Evolutionary conservation across 352 stramenopile genomes (phyloP), one percentile per base, ranked within the genome.

Genomic region (Globisporangium splendens): DNA sequence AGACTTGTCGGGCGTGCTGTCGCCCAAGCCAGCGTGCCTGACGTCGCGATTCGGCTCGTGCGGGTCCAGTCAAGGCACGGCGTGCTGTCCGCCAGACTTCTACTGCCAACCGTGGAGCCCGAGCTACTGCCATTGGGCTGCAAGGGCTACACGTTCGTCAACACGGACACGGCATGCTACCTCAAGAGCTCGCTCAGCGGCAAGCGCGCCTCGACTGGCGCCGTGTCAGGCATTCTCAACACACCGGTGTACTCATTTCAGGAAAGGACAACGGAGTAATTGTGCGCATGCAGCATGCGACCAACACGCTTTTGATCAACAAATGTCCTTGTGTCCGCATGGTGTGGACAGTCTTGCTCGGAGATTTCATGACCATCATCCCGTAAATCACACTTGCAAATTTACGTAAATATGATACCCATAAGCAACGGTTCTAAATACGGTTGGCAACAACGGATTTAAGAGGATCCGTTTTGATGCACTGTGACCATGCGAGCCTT

Each of bases 81-180:
- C 51, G 31, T 83, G 74, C 65, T 84, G 69, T 20, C 67, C 71
- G 3, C 57, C 49, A 12, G 65, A 56, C 24, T 68, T 66, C 54
- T 83, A 77, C 71, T 84, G 74, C 60, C 66, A 72, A 50, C 69
- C 74, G 2, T 80, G 69, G 59, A 66, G 73, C 61, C 28, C 61
- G 0, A 66, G 75, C 61, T 44, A 62, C 0, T 77, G 71, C 62
- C 75, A 82, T 57, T 85, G 75, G 62, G 49, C 39, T 77, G 69
- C 54, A 49, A 57, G 14, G 69, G 55, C 17, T 77, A 77, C 59
- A 72, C 69, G 46, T 77, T 72, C 39, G 53, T 70, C 17, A 72
- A 65, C 47, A 50, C 51, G 0, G 58, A 65, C 46, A 42, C 57
- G 17, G 66, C 53, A 15, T 76, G 68, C 61, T 71, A 71, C 61